Conservation (phyloP, 305 asterid species). For the Nicotiana rustica region DNA sequence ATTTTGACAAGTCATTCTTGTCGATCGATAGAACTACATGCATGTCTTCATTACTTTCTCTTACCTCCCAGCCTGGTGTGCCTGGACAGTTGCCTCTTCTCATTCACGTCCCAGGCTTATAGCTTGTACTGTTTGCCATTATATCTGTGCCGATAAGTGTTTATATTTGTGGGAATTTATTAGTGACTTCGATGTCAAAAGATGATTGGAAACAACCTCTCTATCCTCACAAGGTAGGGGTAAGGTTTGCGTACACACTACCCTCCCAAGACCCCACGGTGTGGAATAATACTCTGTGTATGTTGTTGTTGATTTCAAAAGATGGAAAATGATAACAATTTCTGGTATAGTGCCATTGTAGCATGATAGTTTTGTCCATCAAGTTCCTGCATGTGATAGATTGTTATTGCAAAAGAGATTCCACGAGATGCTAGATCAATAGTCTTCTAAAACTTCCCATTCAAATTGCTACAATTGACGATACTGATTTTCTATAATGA, state of each 20-base stretch:
- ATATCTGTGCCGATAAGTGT: background rate
- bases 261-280: too few species aligned
- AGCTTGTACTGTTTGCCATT: background rate
- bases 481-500: background rate
- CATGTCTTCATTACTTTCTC: constrained; percentile 7
- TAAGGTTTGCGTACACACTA: too few species aligned
- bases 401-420: background rate
- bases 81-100: background rate
- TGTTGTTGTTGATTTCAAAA: background rate
- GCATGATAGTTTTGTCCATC: background rate
- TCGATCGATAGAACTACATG: background rate
- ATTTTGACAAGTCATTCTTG: background rate
- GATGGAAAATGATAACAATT: background rate
- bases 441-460: background rate
- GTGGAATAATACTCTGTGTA: too few species aligned
- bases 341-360: background rate
- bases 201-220: background rate
- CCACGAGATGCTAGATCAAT: background rate
- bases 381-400: background rate
- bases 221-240: too few species aligned
- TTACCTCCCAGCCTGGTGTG: constrained; percentile 8
- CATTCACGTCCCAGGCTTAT: background rate
- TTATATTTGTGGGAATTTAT: background rate
- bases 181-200: background rate
- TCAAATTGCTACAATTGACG: background rate